phyloP scores from a whole-genome alignment of 108 stramenopile genomes.

The Nannochloropsis salina region DNA sequence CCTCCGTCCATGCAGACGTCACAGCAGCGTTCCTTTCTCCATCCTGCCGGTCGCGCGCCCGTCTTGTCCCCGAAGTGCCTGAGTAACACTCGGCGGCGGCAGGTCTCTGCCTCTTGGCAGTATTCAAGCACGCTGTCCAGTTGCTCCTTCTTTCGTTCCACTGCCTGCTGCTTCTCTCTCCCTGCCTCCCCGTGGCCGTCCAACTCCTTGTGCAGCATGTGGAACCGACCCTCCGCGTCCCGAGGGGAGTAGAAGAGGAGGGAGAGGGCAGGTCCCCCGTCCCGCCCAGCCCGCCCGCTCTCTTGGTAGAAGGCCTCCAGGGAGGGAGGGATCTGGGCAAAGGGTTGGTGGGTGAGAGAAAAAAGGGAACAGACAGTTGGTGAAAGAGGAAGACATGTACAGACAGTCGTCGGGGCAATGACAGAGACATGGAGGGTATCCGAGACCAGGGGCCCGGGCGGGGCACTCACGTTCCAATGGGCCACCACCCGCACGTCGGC shows the following conservation, averaged over 20 bases:
- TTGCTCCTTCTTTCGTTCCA: not conserved
- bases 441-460: not conserved
- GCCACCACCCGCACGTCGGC: conserved; percentile 59
- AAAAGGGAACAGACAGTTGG: not conserved
- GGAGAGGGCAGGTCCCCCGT: conserved; percentile 30
- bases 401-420: not conserved
- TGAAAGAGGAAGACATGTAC: not conserved
- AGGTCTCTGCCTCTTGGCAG: conserved; percentile 20
- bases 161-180: conserved; percentile 4
- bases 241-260: conserved; percentile 30
- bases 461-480: not conserved
- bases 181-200: not conserved
- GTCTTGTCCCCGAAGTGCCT: conserved; percentile 27
- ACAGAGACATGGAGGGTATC: not conserved
- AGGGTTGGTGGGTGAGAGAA: not conserved
- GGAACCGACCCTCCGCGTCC: not conserved
- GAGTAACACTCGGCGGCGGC: conserved; percentile 22
- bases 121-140: conserved; percentile 4
- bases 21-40: not conserved
- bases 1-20: conserved; percentile 6
- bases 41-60: not conserved
- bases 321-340: not conserved
- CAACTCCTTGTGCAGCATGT: not conserved
- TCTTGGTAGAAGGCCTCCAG: conserved; percentile 38
- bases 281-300: conserved; percentile 40